Conservation (phyloP, 306 rosid species). For the Glycine soja region DNA sequence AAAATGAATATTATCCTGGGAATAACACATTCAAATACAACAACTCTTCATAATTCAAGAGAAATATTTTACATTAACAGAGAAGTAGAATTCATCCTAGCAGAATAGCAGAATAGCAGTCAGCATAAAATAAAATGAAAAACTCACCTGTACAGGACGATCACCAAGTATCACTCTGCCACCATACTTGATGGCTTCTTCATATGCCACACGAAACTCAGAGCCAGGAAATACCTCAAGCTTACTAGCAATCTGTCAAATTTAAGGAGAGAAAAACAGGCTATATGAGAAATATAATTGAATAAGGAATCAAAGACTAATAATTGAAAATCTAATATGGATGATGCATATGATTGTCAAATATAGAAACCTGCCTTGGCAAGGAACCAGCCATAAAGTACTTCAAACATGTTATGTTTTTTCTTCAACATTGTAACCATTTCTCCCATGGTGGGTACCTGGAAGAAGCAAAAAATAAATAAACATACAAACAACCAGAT, state of each 20-base stretch:
- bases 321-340: slow-evolving; percentile 6
- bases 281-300: slow-evolving; percentile 26
- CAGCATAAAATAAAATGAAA: slow-evolving; percentile 26
- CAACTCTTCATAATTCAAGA: not conserved
- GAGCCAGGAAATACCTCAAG: slow-evolving; percentile 93
- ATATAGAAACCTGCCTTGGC: slow-evolving; percentile 76
- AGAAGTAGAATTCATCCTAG: not conserved
- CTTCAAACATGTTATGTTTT: slow-evolving; percentile 82
- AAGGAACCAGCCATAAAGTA: slow-evolving; percentile 92
- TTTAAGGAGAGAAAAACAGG: not conserved
- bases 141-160: slow-evolving; percentile 89
- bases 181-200: slow-evolving; percentile 94
- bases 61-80: slow-evolving; percentile 2
- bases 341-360: slow-evolving; percentile 29
- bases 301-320: slow-evolving; percentile 30
- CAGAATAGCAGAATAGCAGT: not conserved
- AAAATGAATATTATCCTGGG: not conserved
- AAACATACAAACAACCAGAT: slow-evolving; percentile 37
- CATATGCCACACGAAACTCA: slow-evolving; percentile 95
- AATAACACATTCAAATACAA: slow-evolving; percentile 16
- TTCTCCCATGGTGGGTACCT: slow-evolving; percentile 87
- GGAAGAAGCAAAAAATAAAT: slow-evolving; percentile 38
- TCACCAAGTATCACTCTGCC: slow-evolving; percentile 96
- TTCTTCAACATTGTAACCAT: slow-evolving; percentile 84
- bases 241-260: slow-evolving; percentile 78